Conservation (phyloP, 495 filamentous ascomycete species). For the Podospora appendiculata region DNA sequence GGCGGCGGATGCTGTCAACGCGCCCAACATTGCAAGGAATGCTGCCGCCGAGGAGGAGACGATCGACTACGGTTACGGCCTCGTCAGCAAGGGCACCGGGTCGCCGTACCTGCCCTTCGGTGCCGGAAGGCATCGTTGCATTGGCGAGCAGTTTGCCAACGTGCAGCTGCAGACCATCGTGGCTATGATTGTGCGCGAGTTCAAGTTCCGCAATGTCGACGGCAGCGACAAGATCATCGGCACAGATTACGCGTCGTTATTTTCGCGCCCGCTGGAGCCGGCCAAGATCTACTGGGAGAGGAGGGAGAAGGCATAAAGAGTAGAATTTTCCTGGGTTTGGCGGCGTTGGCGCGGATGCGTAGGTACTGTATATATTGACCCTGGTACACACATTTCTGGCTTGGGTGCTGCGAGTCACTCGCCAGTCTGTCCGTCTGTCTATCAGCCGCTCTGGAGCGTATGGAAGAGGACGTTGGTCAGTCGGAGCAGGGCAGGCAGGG, state of each 20-base stretch:
- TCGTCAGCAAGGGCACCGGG: conserved; percentile 76
- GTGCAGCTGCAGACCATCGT: conserved; percentile 81
- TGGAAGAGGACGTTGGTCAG: too few species aligned
- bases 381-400: too few species aligned
- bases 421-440: too few species aligned
- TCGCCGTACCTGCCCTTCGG: conserved; percentile 94
- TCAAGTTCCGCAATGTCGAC: conserved; percentile 66
- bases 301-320: conserved; percentile 17
- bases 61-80: conserved; percentile 90
- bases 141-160: conserved; percentile 96
- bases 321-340: too few species aligned
- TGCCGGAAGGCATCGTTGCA: conserved; percentile 87
- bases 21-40: conserved; percentile 37
- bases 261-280: conserved; percentile 54
- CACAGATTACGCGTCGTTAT: conserved; percentile 78
- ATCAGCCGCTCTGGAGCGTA: too few species aligned
- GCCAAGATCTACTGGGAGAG: conserved; percentile 60
- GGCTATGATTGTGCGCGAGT: conserved; percentile 66
- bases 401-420: too few species aligned
- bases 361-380: too few species aligned
- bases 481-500: too few species aligned
- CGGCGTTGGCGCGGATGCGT: too few species aligned
- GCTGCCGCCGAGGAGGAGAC: conserved; percentile 63
- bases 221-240: conserved; percentile 60
- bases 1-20: conserved; percentile 46